A percentile compares a stretch with the other conserved stretches of the same genome.
Evolutionary conservation across 2,329 filamentous ascomycete genomes (phyloP).

Genomic region (Hypomyces perniciosus): DNA sequence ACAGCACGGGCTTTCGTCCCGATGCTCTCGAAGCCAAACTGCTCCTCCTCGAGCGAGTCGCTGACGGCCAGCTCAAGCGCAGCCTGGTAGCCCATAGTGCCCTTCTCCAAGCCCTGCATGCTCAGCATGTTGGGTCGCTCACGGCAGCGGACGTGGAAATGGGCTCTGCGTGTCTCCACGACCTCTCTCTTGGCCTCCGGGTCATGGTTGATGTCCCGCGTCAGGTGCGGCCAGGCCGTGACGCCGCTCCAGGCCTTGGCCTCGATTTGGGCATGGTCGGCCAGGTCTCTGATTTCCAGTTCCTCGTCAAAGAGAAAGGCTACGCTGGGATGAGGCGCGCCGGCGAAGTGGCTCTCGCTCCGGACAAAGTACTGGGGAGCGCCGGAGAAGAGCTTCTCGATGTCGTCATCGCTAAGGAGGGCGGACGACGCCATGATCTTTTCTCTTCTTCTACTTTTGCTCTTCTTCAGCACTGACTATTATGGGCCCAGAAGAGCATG

Average conservation of each 20-base stretch:
- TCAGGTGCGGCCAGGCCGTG: conserved; percentile 59
- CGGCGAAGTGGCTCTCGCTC: conserved; percentile 52
- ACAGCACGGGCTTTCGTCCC: conserved; percentile 50
- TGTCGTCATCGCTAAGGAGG: conserved; percentile 50
- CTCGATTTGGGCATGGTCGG: conserved; percentile 58
- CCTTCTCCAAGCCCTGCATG: conserved; percentile 65
- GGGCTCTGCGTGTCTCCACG: conserved; percentile 42
- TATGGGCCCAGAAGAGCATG: neutral
- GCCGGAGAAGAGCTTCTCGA: conserved; percentile 69
- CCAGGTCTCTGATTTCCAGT: conserved; percentile 55
- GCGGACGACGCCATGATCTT: conserved; percentile 48
- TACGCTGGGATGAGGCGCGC: conserved; percentile 55
- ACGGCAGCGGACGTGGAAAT: conserved; percentile 53
- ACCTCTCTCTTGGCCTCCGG: conserved; percentile 37
- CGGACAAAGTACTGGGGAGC: conserved; percentile 65
- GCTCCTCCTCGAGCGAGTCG: conserved; percentile 58
- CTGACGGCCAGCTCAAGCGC: conserved; percentile 60
- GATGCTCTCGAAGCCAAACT: conserved; percentile 52
- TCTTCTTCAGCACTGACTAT: neutral
- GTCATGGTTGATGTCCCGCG: conserved; percentile 42
- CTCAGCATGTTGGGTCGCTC: conserved; percentile 67
- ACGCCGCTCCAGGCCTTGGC: conserved; percentile 57
- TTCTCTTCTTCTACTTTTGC: neutral
- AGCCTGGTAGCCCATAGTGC: conserved; percentile 63
- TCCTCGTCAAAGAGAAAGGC: conserved; percentile 63